These are phyloP conservation scores for Echites panduratus DNA, from an alignment of 257 asterid species.

Conservation along the genomic window DNA sequence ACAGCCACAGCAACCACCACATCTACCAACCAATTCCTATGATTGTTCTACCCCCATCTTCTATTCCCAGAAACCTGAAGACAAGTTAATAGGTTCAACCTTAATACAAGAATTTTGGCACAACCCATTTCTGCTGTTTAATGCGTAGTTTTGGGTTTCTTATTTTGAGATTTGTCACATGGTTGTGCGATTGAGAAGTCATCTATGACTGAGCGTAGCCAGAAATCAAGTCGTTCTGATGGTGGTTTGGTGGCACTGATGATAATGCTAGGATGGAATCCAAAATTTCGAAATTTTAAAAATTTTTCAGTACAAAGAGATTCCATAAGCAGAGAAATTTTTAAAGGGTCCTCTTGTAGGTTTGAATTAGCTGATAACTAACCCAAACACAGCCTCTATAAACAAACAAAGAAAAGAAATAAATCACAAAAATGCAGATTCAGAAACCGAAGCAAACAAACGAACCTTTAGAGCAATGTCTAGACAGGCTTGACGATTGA, in stretches of 20 bases:
- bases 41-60: neutral
- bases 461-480: constrained; percentile 90
- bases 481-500: constrained; percentile 75
- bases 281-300: neutral
- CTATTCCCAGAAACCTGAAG: neutral
- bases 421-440: constrained; percentile 14
- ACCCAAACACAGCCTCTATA: neutral
- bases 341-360: neutral
- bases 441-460: constrained; percentile 13
- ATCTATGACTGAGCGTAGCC: neutral
- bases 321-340: neutral
- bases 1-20: neutral
- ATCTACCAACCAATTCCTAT: neutral
- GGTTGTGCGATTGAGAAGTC: neutral
- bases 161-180: neutral
- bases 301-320: neutral
- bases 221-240: neutral
- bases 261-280: neutral
- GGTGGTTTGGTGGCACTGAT: neutral
- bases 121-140: neutral
- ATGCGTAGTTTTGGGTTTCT: neutral
- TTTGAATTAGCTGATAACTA: neutral
- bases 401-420: neutral
- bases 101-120: neutral
- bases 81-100: neutral